Evolutionary conservation across 805 yeast genomes (phyloP), one percentile per base, ranked within the genome.

Genomic region (Priceomyces castillae): DNA sequence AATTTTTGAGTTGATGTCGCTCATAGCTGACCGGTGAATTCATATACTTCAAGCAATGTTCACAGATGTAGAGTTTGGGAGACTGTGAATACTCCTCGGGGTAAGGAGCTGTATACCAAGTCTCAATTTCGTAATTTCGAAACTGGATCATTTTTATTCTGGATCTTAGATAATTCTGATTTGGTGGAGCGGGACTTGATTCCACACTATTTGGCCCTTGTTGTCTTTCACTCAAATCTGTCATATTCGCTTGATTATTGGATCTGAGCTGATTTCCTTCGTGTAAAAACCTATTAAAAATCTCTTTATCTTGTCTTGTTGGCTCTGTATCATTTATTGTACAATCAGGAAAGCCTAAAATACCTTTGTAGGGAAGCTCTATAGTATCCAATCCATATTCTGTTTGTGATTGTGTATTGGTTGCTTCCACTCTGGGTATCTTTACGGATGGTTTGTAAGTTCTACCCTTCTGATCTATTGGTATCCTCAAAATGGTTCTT

Each of bases 21-120:
- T 74, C 69, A 41, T 79, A 73, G 0, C 83, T 79, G 50, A 76
- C 81, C 12, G 84, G 81, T 0, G 90, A 82, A 30, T 75, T 74
- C 80, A 82, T 82, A 58, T 88, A 90, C 64, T 85, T 82, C 45
- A 92, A 64, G 59, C 98, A 94, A 54, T 74, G 81, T 50, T 89
- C 94, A 63, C 98, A 94, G 12, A 92, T 76, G 56, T 82, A 82
- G 37, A 94, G 66, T 2, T 81, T 75, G 34, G 70, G 69, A 37
- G 81, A 77, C 23, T 73, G 74, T 34, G 87, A 78, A 56, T 81
- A 87, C 56, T 87, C 94, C 47, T 86, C 90, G 0, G 98, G 97
- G 58, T 87, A 94, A 1, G 98, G 98, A 0, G 97, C 82, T 2
- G 86, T 79, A 62, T 86, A 90, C 96, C 97, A 89, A 0, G 97